Conservation (phyloP, 176 grass and related monocot genomes). For the Phragmites australis region DNA sequence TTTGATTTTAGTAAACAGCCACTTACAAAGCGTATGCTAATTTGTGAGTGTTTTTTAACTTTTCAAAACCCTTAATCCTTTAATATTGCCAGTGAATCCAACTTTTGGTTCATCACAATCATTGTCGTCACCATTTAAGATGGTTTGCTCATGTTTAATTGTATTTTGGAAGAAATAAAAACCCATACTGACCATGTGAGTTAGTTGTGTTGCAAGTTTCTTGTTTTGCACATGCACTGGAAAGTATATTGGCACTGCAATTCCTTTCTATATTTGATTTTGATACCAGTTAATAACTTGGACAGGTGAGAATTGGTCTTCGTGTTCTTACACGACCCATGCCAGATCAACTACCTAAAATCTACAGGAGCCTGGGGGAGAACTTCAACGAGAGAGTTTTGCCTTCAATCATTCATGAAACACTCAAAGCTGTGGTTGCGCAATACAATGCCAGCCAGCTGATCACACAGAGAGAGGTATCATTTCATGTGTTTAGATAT, state of each 20-base stretch:
- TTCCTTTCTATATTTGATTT: neutral
- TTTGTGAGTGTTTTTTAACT: neutral
- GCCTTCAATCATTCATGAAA: conserved; percentile 96
- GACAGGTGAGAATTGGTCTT: conserved; percentile 81
- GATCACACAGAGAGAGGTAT: conserved; percentile 97
- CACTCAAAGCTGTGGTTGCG: conserved; percentile 91
- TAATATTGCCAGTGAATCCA: neutral
- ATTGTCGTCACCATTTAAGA: conserved; percentile 11
- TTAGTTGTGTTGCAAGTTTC: neutral
- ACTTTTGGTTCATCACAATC: neutral
- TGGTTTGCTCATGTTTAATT: neutral
- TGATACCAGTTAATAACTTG: conserved; percentile 17
- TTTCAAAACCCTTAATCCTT: neutral
- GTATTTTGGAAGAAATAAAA: neutral
- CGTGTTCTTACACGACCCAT: conserved; percentile 81
- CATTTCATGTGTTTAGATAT: conserved; percentile 8
- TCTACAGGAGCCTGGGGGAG: conserved; percentile 78
- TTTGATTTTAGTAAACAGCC: neutral
- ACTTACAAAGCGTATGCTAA: neutral
- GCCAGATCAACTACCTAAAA: conserved; percentile 69
- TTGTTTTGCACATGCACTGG: neutral
- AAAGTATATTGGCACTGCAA: neutral
- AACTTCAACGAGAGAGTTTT: conserved; percentile 91
- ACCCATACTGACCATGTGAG: neutral
- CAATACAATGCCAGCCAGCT: conserved; percentile 98